Evolutionary conservation across 1,139 yeast species (phyloP).

Genomic region (Candida sp.): DNA sequence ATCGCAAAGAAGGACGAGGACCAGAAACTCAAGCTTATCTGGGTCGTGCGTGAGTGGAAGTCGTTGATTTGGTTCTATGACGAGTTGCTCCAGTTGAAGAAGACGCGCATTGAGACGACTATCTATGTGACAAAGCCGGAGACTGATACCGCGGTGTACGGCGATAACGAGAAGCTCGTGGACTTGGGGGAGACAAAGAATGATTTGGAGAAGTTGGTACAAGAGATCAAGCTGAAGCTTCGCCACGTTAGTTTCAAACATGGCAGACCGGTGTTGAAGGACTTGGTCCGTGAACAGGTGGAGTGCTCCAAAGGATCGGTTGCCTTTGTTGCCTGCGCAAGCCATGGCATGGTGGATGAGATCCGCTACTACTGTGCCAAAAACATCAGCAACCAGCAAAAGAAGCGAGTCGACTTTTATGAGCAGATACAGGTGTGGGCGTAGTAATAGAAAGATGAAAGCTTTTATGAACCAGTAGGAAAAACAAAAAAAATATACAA

Average conservation of each 20-base stretch:
- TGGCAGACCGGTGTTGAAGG: constrained; percentile 37
- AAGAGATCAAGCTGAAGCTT: constrained; percentile 22
- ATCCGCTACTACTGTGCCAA: constrained; percentile 40
- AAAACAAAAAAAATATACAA: background rate
- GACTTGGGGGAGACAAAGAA: background rate
- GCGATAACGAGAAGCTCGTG: background rate
- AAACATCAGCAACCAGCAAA: constrained; percentile 24
- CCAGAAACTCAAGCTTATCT: constrained; percentile 27
- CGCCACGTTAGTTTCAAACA: constrained; percentile 31
- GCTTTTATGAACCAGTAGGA: background rate
- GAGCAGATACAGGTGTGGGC: constrained; percentile 49
- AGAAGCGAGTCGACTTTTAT: constrained; percentile 38
- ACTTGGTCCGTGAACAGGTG: constrained; percentile 28
- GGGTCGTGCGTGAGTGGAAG: constrained; percentile 40
- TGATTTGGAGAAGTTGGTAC: background rate
- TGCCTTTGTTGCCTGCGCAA: constrained; percentile 57
- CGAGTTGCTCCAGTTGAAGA: constrained; percentile 30
- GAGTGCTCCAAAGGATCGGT: constrained; percentile 34
- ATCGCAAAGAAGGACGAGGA: constrained; percentile 22
- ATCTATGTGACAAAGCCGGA: constrained; percentile 37
- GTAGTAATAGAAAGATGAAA: background rate
- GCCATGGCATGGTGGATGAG: constrained; percentile 55
- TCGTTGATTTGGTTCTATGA: constrained; percentile 39
- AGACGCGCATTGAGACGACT: constrained; percentile 29
- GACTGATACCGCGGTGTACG: background rate